Evolutionary conservation across 495 filamentous ascomycete genomes (phyloP).

Genomic region (Penicillium ucsense): DNA sequence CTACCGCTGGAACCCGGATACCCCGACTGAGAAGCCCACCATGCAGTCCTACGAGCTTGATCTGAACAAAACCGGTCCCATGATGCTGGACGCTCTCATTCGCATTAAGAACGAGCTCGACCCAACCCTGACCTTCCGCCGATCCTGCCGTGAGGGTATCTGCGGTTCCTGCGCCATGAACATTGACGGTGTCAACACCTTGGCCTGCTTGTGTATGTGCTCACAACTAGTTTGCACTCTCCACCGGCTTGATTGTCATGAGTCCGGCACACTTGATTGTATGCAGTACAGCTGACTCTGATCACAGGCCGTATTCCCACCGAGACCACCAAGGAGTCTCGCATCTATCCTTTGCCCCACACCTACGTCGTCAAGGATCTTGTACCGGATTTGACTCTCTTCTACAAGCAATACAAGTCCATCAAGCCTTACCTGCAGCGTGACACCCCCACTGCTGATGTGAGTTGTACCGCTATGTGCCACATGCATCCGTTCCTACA

Average conservation of each 20-base stretch:
- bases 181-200: slow-evolving; percentile 93
- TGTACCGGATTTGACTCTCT: slow-evolving; percentile 91
- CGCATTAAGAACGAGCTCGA: slow-evolving; percentile 98
- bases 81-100: slow-evolving; percentile 94
- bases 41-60: slow-evolving; percentile 95
- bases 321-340: slow-evolving; percentile 67
- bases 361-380: slow-evolving; percentile 99
- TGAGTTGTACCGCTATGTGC: slow-evolving; percentile 30
- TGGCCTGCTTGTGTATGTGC: slow-evolving; percentile 91
- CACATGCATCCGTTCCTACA: neutral
- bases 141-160: slow-evolving; percentile 95
- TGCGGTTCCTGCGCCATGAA: slow-evolving; percentile 99
- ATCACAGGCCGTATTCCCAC: slow-evolving; percentile 80
- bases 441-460: slow-evolving; percentile 65
- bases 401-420: slow-evolving; percentile 99
- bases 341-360: slow-evolving; percentile 97
- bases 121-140: slow-evolving; percentile 89
- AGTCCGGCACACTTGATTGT: neutral
- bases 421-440: slow-evolving; percentile 98
- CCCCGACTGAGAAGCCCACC: slow-evolving; percentile 77
- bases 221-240: too few relatives aligned
- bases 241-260: too few relatives aligned
- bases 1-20: slow-evolving; percentile 97
- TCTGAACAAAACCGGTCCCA: slow-evolving; percentile 96
- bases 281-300: neutral